phyloP scores from a whole-genome alignment of 805 yeast genomes.

The Wickerhamomyces sydowiorum region DNA sequence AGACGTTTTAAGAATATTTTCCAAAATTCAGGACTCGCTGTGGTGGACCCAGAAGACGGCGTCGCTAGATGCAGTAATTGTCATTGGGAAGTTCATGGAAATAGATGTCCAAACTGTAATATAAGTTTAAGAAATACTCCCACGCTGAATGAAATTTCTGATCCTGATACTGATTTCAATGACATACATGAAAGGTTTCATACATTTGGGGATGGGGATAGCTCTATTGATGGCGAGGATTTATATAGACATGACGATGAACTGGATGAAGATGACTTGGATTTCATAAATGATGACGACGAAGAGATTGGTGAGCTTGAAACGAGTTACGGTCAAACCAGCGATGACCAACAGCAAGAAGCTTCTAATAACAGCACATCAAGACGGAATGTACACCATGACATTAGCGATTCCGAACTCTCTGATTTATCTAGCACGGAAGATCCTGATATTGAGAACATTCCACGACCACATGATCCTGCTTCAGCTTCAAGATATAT shows the following conservation, averaged over 20 bases:
- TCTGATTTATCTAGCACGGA: no score
- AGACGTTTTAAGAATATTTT: conserved; percentile 46
- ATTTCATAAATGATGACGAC: not conserved
- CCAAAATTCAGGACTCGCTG: conserved; percentile 40
- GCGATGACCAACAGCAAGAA: not conserved
- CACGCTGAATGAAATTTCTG: not conserved
- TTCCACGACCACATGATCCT: no score
- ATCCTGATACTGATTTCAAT: not conserved
- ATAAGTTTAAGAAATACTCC: conserved; percentile 34
- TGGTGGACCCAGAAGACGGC: conserved; percentile 62
- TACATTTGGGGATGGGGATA: not conserved
- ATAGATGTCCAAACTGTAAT: conserved; percentile 65
- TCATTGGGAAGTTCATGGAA: conserved; percentile 74
- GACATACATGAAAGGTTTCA: not conserved
- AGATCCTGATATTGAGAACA: no score
- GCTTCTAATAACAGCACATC: no score
- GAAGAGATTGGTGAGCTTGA: not conserved
- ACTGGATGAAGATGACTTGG: not conserved
- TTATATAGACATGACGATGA: not conserved
- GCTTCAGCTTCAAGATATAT: no score
- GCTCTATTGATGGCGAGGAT: not conserved
- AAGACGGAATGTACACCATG: no score
- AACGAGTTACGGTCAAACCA: not conserved
- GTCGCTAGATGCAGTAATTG: conserved; percentile 71
- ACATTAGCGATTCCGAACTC: no score